Evolutionary conservation across 768 basidiomycete species (phyloP).

Genomic region (Naganishia kalamii): DNA sequence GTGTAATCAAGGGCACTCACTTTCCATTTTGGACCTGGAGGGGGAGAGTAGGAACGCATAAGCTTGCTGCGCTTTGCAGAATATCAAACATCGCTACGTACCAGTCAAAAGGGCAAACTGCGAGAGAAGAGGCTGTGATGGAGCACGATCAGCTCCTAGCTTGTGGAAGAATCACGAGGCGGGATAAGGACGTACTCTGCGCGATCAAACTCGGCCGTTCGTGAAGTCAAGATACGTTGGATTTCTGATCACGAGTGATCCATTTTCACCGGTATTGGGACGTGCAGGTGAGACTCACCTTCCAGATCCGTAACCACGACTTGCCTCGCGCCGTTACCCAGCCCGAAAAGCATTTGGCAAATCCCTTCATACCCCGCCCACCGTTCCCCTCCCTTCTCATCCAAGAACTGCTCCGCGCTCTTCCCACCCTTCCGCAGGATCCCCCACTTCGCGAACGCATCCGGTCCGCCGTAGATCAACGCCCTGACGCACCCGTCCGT

Average conservation of each 20-base stretch:
- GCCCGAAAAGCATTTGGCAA: constrained; percentile 31
- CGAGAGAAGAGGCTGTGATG: constrained; percentile 27
- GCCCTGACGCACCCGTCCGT: background rate
- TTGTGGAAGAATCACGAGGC: background rate
- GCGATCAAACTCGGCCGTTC: constrained; percentile 30
- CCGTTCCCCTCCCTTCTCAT: constrained; percentile 1
- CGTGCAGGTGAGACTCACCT: background rate
- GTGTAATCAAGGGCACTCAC: no score
- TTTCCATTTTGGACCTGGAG: background rate
- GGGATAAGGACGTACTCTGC: background rate
- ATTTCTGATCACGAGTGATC: constrained; percentile 27
- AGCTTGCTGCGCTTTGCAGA: background rate
- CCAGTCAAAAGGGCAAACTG: constrained; percentile 31
- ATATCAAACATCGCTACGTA: background rate
- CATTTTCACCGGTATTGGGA: background rate
- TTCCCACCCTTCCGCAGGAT: background rate
- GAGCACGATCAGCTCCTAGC: constrained; percentile 25
- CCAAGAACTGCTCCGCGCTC: background rate
- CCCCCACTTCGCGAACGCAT: background rate
- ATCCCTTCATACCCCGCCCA: constrained; percentile 26
- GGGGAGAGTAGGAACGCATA: background rate
- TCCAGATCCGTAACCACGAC: constrained; percentile 2
- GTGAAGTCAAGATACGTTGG: constrained; percentile 1
- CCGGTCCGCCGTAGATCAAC: background rate
- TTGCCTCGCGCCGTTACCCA: background rate